A percentile compares a stretch with the other conserved stretches of the same genome.
These are phyloP conservation scores for Lachnellula occidentalis DNA, from an alignment of 2,329 filamentous ascomycete genomes.

Conservation along the genomic window DNA sequence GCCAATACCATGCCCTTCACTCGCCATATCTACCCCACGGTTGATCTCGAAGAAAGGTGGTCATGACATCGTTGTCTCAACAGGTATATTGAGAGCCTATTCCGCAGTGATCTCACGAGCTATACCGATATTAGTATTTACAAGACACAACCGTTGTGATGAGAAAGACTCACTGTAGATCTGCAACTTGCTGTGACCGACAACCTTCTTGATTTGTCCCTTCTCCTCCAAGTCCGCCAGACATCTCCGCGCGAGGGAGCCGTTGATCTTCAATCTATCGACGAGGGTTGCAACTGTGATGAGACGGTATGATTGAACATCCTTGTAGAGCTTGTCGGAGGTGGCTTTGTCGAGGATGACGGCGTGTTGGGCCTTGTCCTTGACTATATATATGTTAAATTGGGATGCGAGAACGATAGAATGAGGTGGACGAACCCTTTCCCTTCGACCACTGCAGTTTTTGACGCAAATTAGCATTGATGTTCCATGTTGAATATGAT, in stretches of 20 bases:
- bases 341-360: slow-evolving; percentile 98
- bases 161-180: slow-evolving; percentile 75
- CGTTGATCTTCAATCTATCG: slow-evolving; percentile 99
- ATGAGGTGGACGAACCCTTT: slow-evolving; percentile 38
- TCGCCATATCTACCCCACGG: slow-evolving; percentile 21
- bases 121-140: slow-evolving; percentile 34
- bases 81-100: slow-evolving; percentile 26
- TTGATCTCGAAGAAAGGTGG: slow-evolving; percentile 27
- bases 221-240: slow-evolving; percentile 93
- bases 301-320: slow-evolving; percentile 99
- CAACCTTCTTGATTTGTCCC: slow-evolving; percentile 97
- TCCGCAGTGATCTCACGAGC: slow-evolving; percentile 55
- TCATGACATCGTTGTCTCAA: slow-evolving; percentile 26
- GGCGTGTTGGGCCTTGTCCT: slow-evolving; percentile 99
- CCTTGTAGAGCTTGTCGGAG: slow-evolving; percentile 98
- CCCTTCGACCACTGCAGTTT: slow-evolving; percentile 51
- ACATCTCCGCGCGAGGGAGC: slow-evolving; percentile 86
- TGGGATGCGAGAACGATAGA: neutral
- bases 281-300: slow-evolving; percentile 98
- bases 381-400: slow-evolving; percentile 60
- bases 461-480: too few relatives aligned
- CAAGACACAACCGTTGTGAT: slow-evolving; percentile 3
- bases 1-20: slow-evolving; percentile 26
- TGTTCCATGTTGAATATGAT: too few relatives aligned
- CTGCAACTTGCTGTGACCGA: slow-evolving; percentile 93